Conservation (phyloP, 176 grass and related monocot species). For the Paspalum notatum region DNA sequence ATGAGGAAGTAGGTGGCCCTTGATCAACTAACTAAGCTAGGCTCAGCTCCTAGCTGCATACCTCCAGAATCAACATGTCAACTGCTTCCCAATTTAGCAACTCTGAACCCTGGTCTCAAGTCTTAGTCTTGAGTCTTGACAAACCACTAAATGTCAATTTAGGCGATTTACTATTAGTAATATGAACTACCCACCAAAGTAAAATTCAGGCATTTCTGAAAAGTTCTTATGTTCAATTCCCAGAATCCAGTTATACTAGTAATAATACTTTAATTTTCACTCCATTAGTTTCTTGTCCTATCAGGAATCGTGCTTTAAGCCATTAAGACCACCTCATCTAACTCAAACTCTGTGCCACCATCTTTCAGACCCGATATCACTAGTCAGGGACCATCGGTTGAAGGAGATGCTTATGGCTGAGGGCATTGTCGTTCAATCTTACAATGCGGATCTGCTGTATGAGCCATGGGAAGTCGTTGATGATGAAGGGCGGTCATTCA, state of each 20-base stretch:
- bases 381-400: conserved; percentile 79
- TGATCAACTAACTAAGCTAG: too few relatives aligned
- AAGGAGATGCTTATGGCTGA: conserved; percentile 70
- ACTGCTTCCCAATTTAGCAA: conserved; percentile 26
- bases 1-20: too few relatives aligned
- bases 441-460: conserved; percentile 91
- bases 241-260: conserved; percentile 13
- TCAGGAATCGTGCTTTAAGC: background rate
- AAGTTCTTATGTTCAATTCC: too few relatives aligned
- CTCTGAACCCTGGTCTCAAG: conserved; percentile 13
- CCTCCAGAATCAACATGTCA: conserved; percentile 1
- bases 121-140: background rate
- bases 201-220: too few relatives aligned
- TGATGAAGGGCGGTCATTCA: conserved; percentile 67
- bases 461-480: conserved; percentile 92
- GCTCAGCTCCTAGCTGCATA: background rate
- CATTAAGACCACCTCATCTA: conserved; percentile 7
- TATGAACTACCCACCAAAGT: too few relatives aligned
- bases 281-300: conserved; percentile 30
- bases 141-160: conserved; percentile 23
- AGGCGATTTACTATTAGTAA: too few relatives aligned
- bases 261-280: background rate
- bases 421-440: conserved; percentile 79
- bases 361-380: conserved; percentile 84
- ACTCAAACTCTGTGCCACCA: conserved; percentile 25